Evolutionary conservation across 129 eudicot genomes (phyloP), one percentile per base, ranked within the genome.

Genomic region (Pseudognaphalium luteoalbum): DNA sequence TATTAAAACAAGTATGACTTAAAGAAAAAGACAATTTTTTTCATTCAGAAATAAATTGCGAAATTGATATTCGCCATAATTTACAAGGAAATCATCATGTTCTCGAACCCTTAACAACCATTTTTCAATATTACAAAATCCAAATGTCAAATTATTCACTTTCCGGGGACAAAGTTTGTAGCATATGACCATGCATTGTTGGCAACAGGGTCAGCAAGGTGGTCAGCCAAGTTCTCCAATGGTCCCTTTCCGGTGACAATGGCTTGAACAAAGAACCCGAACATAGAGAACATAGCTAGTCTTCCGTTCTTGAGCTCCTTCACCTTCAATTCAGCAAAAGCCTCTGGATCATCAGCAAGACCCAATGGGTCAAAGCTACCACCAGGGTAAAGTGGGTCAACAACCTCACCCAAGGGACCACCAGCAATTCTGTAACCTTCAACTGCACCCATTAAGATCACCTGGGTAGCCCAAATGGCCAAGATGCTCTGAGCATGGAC

Each of bases 231-330:
- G 81, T 88, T 88, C 74, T 88, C 92, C 86, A 88, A 81, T 16
- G 92, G 92, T 16, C 92, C 92, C 88, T 88, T 88, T 72, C 92
- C 92, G 28, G 89, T 88, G 5, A 88, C 93, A 44, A 86, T 88
- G 68, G 88, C 93, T 79, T 88, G 93, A 74, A 88, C 89, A 60
- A 88, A 88, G 85, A 81, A 88, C 5, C 93, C 93, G 54, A 88
- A 88, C 90, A 88, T 88, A 25, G 90, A 88, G 74, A 88, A 88
- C 92, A 88, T 88, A 32, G 89, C 92, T 0, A 88, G 76, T 54
- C 92, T 81, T 28, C 92, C 89, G 41, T 88, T 88, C 83, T 88
- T 88, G 74, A 88, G 54, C 68, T 88, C 92, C 80, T 88, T 88
- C 66, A 88, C 92, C 82, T 88, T 85, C 47, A 88, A 85, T 73